Percentiles rank a stretch among this genome's conserved stretches.
phyloP scores from a whole-genome alignment of 2,329 filamentous ascomycete genomes.

The Talaromyces sp. region DNA sequence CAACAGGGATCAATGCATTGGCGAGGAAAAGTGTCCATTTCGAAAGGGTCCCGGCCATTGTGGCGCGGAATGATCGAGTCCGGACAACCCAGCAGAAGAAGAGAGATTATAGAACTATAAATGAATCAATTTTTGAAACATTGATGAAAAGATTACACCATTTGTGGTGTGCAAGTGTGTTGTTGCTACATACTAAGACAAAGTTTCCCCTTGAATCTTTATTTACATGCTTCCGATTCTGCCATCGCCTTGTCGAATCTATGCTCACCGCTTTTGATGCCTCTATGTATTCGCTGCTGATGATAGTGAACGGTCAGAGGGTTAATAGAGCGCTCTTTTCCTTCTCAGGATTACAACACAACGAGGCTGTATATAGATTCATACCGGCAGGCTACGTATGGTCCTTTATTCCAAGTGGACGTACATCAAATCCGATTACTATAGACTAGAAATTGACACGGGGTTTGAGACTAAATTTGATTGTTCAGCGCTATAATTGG shows the following conservation, averaged over 20 bases:
- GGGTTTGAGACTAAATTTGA: background rate
- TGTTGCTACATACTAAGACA: background rate
- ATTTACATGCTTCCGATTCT: conserved; percentile 1
- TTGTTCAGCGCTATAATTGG: background rate
- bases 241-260: background rate
- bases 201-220: background rate
- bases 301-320: background rate
- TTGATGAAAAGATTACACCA: background rate
- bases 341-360: too few relatives aligned
- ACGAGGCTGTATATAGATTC: too few relatives aligned
- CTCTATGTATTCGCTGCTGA: too few relatives aligned
- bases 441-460: background rate
- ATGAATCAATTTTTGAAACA: background rate
- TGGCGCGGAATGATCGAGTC: background rate
- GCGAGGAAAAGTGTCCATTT: conserved; percentile 53
- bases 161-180: background rate
- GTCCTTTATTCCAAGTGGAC: too few relatives aligned
- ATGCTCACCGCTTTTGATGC: conserved; percentile 2
- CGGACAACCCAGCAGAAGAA: background rate
- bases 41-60: conserved; percentile 13
- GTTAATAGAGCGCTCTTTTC: background rate
- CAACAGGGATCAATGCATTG: conserved; percentile 71
- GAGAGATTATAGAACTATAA: background rate
- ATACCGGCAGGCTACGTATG: too few relatives aligned
- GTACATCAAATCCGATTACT: too few relatives aligned